Evolutionary conservation across 2,329 filamentous ascomycete species (phyloP), one percentile per base, ranked within the genome.

Genomic region (Graphium sp.): DNA sequence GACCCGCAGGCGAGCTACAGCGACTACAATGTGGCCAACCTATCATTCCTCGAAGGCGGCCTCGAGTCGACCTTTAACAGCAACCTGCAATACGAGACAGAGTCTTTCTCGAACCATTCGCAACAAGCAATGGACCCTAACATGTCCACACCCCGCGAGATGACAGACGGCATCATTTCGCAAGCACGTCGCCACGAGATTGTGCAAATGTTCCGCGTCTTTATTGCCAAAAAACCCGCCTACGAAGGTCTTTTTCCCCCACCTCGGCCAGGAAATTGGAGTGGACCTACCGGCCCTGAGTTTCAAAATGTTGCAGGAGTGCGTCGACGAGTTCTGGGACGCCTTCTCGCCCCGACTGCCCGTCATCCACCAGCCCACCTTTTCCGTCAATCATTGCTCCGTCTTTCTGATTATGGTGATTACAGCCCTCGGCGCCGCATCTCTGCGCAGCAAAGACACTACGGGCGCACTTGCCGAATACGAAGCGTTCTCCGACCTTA

Each of bases 331-430:
- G 24, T 94, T 82, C 49, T 94, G 84, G 84, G 69, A 77, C 29
- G 71, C 81, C 42, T 80, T 91, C 32, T 83, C 87, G 35, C 74
- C 80, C 6, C 81, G 91, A 37, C 56, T 93, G 30, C 85, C 85
- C 7, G 85, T 94, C 33, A 60, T 93, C 22, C 84, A 93, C 45
- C 78, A 82, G 41, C 80, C 83, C 2, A 92, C 83, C 0, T 94
- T 93, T 47, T 76, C 74, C 4, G 68, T 78, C 6, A 77, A 82
- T 39, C 70, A 72, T n/a, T 85, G 80, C 26, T 75, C 78, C 1
- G 72, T 82, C 35, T 60, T 84, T 20, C 62, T 93, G 3, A 55
- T 93, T 17, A 60, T 92, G 31, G 73, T 79, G 11, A 83, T 93
- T 55, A 75, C 92, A 45, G 77, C 81, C 5, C 71, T 93, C 20